These are phyloP conservation scores for Boletus eberwhitei DNA, from an alignment of 768 basidiomycete genomes.

Conservation along the genomic window DNA sequence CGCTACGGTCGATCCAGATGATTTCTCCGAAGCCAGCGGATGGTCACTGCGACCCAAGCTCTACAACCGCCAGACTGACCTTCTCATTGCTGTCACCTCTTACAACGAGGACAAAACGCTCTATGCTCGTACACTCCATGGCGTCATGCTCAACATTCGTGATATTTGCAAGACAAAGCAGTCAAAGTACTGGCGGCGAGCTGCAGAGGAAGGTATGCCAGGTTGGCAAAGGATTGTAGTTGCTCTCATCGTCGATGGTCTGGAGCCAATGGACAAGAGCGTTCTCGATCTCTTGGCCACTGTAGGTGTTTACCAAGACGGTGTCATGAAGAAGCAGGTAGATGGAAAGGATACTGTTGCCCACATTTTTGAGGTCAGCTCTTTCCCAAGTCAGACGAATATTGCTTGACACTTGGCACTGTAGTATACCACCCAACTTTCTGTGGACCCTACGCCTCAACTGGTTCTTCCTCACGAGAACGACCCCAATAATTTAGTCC, in stretches of 20 bases:
- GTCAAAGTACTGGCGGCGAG: constrained; percentile 85
- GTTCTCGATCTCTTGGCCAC: constrained; percentile 87
- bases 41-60: constrained; percentile 81
- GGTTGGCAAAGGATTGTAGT: constrained; percentile 92
- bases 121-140: constrained; percentile 90
- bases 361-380: constrained; percentile 86
- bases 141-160: constrained; percentile 96
- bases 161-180: constrained; percentile 96
- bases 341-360: constrained; percentile 88
- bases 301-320: constrained; percentile 91
- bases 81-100: constrained; percentile 91
- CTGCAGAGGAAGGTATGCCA: constrained; percentile 79
- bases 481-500: constrained; percentile 89
- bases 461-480: constrained; percentile 87
- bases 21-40: constrained; percentile 74
- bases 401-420: constrained; percentile 4
- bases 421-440: constrained; percentile 95
- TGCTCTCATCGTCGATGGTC: constrained; percentile 87
- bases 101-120: constrained; percentile 92
- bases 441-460: constrained; percentile 86
- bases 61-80: constrained; percentile 87
- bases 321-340: constrained; percentile 90
- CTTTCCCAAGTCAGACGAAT: background rate
- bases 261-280: constrained; percentile 94
- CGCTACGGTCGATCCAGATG: constrained; percentile 88